phyloP scores from a whole-genome alignment of 2,329 filamentous ascomycete genomes.

The Epichloe festucae region DNA sequence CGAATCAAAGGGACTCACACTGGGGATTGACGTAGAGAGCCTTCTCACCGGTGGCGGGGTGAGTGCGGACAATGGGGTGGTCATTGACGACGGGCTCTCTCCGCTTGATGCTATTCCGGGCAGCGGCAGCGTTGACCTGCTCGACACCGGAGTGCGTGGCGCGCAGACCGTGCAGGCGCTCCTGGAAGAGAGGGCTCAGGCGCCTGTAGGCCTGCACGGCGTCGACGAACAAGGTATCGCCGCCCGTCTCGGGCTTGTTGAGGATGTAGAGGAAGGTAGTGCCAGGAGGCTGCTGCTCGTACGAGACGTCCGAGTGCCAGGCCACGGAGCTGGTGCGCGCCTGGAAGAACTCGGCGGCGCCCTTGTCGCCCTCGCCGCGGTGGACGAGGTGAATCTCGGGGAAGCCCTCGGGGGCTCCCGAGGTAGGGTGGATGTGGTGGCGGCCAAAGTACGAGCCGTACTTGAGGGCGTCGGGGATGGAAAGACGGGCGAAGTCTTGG shows the following conservation, averaged over 20 bases:
- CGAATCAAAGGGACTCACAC: constrained; percentile 37
- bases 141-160: constrained; percentile 74
- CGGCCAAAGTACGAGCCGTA: constrained; percentile 67
- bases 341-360: constrained; percentile 45
- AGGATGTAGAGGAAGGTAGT: constrained; percentile 83
- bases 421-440: constrained; percentile 71
- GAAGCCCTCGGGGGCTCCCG: constrained; percentile 61
- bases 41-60: constrained; percentile 75
- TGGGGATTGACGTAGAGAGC: constrained; percentile 72
- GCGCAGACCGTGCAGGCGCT: constrained; percentile 66
- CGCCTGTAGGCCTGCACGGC: constrained; percentile 70
- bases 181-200: constrained; percentile 64
- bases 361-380: constrained; percentile 41
- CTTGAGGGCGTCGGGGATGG: constrained; percentile 56
- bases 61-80: constrained; percentile 70
- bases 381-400: constrained; percentile 68
- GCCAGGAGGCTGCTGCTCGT: constrained; percentile 77
- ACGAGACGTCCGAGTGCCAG: constrained; percentile 84
- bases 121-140: constrained; percentile 59
- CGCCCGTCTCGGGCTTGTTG: constrained; percentile 67
- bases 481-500: constrained; percentile 59
- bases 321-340: constrained; percentile 67
- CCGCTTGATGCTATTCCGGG: constrained; percentile 55
- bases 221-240: constrained; percentile 75
- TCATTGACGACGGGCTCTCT: constrained; percentile 62